A percentile compares a stretch with the other conserved stretches of the same genome.
Evolutionary conservation across 306 rosid species (phyloP).

Genomic region (Acacia crassicarpa): DNA sequence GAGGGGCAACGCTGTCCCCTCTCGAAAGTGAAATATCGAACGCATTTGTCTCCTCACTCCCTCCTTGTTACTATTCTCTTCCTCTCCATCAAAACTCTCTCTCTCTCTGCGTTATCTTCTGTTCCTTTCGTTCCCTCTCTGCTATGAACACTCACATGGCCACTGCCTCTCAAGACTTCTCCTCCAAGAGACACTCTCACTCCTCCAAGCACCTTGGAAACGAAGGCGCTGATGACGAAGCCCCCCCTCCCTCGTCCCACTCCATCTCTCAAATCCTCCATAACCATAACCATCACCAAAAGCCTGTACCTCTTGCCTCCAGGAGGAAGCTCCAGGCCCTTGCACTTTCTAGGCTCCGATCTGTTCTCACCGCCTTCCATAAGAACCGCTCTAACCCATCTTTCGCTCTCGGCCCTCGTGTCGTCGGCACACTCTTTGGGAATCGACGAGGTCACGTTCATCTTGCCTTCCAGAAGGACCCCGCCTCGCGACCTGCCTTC

Average conservation of each 20-base stretch:
- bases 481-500: constrained; percentile 79
- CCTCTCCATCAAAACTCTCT: too few species aligned
- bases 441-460: constrained; percentile 90
- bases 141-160: constrained; percentile 64
- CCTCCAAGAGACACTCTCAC: constrained; percentile 95
- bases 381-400: constrained; percentile 66
- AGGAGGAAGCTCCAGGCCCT: constrained; percentile 63
- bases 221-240: too few species aligned
- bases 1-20: too few species aligned
- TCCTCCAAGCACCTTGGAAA: background rate
- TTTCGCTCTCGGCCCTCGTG: constrained; percentile 65
- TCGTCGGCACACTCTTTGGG: constrained; percentile 89
- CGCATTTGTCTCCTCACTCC: too few species aligned
- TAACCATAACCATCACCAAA: too few species aligned
- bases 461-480: constrained; percentile 83
- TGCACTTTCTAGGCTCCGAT: constrained; percentile 69
- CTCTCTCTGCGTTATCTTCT: background rate
- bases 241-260: constrained; percentile 14
- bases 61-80: too few species aligned
- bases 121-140: too few species aligned
- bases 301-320: background rate
- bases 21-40: too few species aligned
- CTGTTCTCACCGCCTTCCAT: constrained; percentile 67
- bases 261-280: constrained; percentile 8
- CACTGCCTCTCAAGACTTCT: constrained; percentile 57